Percentiles rank a stretch among this genome's conserved stretches.
Conservation (phyloP, 495 filamentous ascomycete genomes). For the Hyaloscypha finlandica region DNA sequence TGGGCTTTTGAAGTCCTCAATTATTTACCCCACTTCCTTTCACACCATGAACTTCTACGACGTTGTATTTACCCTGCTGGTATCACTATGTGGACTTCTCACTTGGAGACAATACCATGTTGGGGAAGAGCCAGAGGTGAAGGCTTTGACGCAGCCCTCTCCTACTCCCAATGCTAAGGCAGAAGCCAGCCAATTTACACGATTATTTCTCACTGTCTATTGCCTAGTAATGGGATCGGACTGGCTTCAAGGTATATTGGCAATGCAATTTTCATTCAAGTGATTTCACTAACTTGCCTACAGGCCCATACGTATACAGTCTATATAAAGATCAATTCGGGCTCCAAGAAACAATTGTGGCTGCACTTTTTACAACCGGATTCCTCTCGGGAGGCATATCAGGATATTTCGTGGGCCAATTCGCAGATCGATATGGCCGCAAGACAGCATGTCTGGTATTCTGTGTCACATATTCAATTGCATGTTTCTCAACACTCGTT, state of each 20-base stretch:
- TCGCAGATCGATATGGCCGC: conserved; percentile 55
- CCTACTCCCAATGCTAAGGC: conserved; percentile 26
- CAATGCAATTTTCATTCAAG: neutral
- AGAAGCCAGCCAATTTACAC: conserved; percentile 39
- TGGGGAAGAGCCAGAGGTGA: conserved; percentile 18
- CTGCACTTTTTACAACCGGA: conserved; percentile 52
- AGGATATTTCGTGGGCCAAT: conserved; percentile 49
- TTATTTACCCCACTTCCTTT: neutral
- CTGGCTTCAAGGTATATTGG: conserved; percentile 50
- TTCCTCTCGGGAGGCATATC: conserved; percentile 53
- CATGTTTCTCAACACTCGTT: conserved; percentile 50
- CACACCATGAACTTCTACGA: conserved; percentile 31
- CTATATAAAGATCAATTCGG: conserved; percentile 54
- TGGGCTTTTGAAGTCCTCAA: neutral
- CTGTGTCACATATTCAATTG: conserved; percentile 51
- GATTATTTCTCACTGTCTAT: conserved; percentile 48
- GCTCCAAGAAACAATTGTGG: conserved; percentile 46
- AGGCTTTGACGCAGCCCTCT: conserved; percentile 8
- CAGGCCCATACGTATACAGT: conserved; percentile 55
- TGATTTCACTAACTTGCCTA: conserved; percentile 5
- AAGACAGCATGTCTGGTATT: conserved; percentile 50
- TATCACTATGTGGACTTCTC: conserved; percentile 25
- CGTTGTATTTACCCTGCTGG: conserved; percentile 22
- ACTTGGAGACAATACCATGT: conserved; percentile 28
- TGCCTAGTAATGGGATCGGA: conserved; percentile 54